phyloP scores from a whole-genome alignment of 495 filamentous ascomycete species.

The Trichocladium uniseriatum region DNA sequence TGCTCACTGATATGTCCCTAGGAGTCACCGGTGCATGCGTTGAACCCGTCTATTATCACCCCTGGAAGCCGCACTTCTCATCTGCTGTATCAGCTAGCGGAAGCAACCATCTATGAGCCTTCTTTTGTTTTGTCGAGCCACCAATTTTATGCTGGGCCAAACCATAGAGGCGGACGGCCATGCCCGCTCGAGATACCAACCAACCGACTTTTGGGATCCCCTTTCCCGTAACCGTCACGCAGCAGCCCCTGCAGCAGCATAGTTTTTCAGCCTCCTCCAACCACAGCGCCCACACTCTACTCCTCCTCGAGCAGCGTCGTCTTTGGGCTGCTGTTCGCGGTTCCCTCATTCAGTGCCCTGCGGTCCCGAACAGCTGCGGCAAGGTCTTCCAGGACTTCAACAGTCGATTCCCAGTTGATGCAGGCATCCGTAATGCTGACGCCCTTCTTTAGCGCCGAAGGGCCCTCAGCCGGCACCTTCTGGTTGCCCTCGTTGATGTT shows the following conservation, averaged over 20 bases:
- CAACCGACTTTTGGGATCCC: background rate
- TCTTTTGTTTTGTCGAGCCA: background rate
- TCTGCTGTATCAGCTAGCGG: no score
- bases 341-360: slow-evolving; percentile 39
- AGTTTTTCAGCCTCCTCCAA: background rate
- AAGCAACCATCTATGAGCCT: background rate
- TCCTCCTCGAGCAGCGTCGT: slow-evolving; percentile 38
- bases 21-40: no score
- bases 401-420: slow-evolving; percentile 87
- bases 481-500: slow-evolving; percentile 95
- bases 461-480: slow-evolving; percentile 82
- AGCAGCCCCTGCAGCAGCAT: no score
- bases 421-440: slow-evolving; percentile 97
- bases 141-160: background rate
- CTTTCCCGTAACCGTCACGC: background rate
- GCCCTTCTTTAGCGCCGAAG: slow-evolving; percentile 70
- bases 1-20: no score
- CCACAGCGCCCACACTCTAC: slow-evolving; percentile 11
- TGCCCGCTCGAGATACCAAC: background rate
- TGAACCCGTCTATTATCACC: background rate
- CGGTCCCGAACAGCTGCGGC: slow-evolving; percentile 76
- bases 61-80: no score
- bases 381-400: slow-evolving; percentile 74
- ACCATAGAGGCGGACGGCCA: background rate
- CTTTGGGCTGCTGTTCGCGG: slow-evolving; percentile 20